A percentile compares a stretch with the other conserved stretches of the same genome.
Conservation (phyloP, 2,329 filamentous ascomycete genomes). For the Aspergillus oerlinghausenensis region DNA sequence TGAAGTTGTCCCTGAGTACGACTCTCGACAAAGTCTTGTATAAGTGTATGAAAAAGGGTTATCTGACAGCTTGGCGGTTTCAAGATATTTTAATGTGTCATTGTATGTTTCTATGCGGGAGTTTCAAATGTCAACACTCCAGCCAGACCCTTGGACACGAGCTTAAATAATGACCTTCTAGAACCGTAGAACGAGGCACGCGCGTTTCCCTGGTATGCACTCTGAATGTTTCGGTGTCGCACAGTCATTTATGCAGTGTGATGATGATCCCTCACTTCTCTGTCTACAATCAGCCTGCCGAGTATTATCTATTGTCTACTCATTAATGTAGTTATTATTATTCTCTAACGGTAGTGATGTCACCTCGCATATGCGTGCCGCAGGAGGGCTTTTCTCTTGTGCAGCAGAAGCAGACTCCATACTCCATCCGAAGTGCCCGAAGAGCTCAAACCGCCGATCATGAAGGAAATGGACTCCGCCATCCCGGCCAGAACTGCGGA, state of each 20-base stretch:
- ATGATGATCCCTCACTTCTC: too few species aligned
- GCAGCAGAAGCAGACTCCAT: neutral
- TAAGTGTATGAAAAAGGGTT: neutral
- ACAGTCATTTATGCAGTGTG: neutral
- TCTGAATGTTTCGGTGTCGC: neutral
- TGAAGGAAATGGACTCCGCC: too few species aligned
- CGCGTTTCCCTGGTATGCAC: neutral
- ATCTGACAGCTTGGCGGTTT: neutral
- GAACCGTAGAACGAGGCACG: neutral
- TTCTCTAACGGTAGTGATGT: neutral
- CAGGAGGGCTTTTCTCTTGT: neutral
- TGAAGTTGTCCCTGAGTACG: neutral
- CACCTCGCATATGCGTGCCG: neutral
- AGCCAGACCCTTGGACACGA: neutral
- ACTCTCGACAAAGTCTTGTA: neutral
- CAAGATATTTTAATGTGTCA: neutral
- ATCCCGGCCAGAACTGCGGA: neutral
- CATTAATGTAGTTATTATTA: neutral
- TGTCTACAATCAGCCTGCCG: neutral
- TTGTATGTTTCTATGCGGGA: neutral
- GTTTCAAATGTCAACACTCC: neutral
- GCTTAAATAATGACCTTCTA: neutral
- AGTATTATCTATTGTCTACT: neutral
- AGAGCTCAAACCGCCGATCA: neutral
- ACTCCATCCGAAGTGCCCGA: neutral